Evolutionary conservation across 257 asterid genomes (phyloP).

Genomic region (Buddleja alternifolia): DNA sequence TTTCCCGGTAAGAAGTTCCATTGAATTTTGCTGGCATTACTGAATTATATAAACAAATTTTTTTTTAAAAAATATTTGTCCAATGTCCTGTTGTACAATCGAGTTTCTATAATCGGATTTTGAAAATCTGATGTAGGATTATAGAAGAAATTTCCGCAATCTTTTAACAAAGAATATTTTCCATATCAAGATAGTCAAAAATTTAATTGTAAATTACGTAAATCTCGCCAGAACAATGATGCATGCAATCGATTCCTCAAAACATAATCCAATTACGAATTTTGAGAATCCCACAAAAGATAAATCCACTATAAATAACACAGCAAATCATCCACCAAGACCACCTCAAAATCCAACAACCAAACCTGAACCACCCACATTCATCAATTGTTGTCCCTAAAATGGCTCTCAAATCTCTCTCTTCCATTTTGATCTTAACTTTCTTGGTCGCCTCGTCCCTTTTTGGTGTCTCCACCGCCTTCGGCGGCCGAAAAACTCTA

Average conservation of each 20-base stretch:
- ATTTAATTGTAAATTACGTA: background rate
- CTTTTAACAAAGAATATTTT: background rate
- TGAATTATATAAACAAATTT: no score
- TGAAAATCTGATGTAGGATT: background rate
- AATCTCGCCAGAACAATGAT: background rate
- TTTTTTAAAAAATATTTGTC: no score
- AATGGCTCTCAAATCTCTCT: conserved; percentile 33
- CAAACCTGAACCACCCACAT: no score
- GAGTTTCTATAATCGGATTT: no score
- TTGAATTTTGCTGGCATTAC: no score
- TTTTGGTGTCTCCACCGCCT: conserved; percentile 10
- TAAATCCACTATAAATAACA: background rate
- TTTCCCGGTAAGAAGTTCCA: no score
- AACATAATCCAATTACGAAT: no score
- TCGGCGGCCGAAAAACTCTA: conserved; percentile 16
- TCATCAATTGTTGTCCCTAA: background rate
- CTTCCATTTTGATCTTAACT: background rate
- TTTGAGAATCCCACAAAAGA: background rate
- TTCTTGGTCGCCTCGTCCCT: conserved; percentile 11
- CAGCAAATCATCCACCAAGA: background rate
- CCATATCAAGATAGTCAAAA: background rate
- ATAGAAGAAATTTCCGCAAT: background rate
- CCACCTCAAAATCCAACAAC: background rate
- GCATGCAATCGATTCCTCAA: no score
- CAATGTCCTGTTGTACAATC: no score